Evolutionary conservation across 2,329 filamentous ascomycete genomes (phyloP).

Genomic region (Trichoderma sp.): DNA sequence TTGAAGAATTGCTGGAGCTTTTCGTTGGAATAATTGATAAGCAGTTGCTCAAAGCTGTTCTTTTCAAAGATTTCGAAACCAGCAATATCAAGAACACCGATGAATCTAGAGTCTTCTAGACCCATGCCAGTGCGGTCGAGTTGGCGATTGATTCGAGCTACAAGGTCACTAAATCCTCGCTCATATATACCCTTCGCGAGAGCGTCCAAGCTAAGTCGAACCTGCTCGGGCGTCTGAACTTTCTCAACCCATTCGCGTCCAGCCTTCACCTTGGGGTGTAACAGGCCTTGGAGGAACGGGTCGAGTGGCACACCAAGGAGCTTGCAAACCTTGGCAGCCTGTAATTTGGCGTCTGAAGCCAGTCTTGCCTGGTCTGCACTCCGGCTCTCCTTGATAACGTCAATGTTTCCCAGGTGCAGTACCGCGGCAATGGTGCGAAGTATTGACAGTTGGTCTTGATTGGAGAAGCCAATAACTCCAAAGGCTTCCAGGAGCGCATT

Average conservation of each 20-base stretch:
- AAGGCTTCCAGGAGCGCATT: constrained; percentile 87
- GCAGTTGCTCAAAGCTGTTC: constrained; percentile 98
- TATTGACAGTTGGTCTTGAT: constrained; percentile 78
- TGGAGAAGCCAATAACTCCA: constrained; percentile 86
- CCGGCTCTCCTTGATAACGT: constrained; percentile 84
- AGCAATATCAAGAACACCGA: constrained; percentile 97
- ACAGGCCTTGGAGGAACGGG: constrained; percentile 79
- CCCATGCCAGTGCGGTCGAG: constrained; percentile 82
- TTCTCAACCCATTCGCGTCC: constrained; percentile 98
- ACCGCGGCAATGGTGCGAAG: constrained; percentile 87
- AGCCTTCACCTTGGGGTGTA: constrained; percentile 93
- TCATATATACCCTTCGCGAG: constrained; percentile 97
- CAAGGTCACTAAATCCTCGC: constrained; percentile 88
- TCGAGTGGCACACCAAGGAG: constrained; percentile 83
- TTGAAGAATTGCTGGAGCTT: constrained; percentile 99
- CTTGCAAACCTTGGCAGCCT: constrained; percentile 75
- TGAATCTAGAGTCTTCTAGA: constrained; percentile 89
- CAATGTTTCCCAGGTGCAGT: constrained; percentile 88
- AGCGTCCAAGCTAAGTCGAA: constrained; percentile 83
- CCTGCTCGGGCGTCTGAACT: constrained; percentile 95
- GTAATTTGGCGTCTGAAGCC: constrained; percentile 68
- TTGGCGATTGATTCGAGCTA: constrained; percentile 86
- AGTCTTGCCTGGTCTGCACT: constrained; percentile 88
- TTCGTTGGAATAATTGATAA: constrained; percentile 99
- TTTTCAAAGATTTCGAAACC: constrained; percentile 98